Conservation (phyloP, 2,329 filamentous ascomycete species). For the Cytospora piceicola region DNA sequence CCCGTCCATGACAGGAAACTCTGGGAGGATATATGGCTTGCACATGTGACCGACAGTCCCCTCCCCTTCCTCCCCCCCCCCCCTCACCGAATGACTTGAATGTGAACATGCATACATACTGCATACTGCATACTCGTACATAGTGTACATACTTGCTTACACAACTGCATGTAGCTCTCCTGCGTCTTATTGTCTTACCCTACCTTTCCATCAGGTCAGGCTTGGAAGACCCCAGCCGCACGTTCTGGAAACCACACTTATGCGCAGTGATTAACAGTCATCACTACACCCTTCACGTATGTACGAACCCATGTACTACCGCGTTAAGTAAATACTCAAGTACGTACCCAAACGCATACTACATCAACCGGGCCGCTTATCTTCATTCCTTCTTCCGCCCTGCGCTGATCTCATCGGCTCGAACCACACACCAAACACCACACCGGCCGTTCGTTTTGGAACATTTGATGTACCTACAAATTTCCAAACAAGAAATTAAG, state of each 20-base stretch:
- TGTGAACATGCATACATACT: background rate
- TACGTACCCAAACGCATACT: background rate
- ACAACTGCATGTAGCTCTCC: background rate
- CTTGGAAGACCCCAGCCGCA: background rate
- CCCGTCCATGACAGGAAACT: background rate
- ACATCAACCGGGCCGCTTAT: background rate
- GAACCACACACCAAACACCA: background rate
- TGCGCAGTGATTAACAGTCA: too few species aligned
- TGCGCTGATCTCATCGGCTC: background rate
- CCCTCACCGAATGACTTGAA: background rate
- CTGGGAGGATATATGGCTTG: background rate
- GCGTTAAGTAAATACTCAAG: background rate
- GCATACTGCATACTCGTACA: background rate
- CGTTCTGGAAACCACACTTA: background rate
- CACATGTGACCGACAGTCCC: constrained; percentile 2
- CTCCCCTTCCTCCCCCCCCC: background rate
- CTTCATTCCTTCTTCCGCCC: background rate
- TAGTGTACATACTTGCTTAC: background rate
- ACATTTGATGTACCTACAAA: too few species aligned
- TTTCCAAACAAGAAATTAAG: background rate
- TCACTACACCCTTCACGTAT: too few species aligned
- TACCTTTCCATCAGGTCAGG: background rate
- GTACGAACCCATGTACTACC: background rate
- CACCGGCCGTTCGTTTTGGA: too few species aligned
- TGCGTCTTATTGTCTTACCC: background rate